phyloP scores from a whole-genome alignment of 2,329 filamentous ascomycete genomes.

The Lachnellula willkommii region DNA sequence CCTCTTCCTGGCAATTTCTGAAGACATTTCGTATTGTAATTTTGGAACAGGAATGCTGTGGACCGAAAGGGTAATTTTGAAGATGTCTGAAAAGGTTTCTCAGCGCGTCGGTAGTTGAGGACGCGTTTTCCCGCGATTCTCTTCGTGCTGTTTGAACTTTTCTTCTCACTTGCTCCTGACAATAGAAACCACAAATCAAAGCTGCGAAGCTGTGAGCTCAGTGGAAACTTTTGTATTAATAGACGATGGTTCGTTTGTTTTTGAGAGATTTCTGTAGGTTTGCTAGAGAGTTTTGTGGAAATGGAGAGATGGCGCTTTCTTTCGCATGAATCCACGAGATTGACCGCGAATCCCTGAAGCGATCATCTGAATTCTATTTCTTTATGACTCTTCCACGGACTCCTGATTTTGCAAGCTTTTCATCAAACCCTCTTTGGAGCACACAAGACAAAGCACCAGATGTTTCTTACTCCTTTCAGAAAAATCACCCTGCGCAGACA shows the following conservation, averaged over 20 bases:
- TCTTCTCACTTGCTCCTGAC: neutral
- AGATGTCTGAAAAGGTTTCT: neutral
- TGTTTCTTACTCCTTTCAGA: too few relatives aligned
- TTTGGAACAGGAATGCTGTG: neutral
- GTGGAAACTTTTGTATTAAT: neutral
- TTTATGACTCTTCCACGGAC: neutral
- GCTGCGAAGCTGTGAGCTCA: neutral
- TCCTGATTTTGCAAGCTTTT: neutral
- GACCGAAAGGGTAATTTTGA: neutral
- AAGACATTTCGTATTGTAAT: slow-evolving; percentile 16
- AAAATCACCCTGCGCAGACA: too few relatives aligned
- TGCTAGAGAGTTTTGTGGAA: neutral
- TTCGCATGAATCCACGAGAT: slow-evolving; percentile 18
- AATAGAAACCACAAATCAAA: neutral
- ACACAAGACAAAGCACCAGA: too few relatives aligned
- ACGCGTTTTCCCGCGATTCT: neutral
- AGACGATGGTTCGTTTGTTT: neutral
- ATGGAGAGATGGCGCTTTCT: neutral
- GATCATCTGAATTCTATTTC: neutral
- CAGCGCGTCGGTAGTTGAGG: slow-evolving; percentile 2
- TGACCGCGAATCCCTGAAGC: slow-evolving; percentile 9
- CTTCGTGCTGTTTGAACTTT: neutral
- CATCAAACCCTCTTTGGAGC: neutral
- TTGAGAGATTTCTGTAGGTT: neutral
- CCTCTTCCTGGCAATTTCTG: slow-evolving; percentile 27